Evolutionary conservation across 1,284 basidiomycete genomes (phyloP).

Genomic region (Marasmius tenuissimus): DNA sequence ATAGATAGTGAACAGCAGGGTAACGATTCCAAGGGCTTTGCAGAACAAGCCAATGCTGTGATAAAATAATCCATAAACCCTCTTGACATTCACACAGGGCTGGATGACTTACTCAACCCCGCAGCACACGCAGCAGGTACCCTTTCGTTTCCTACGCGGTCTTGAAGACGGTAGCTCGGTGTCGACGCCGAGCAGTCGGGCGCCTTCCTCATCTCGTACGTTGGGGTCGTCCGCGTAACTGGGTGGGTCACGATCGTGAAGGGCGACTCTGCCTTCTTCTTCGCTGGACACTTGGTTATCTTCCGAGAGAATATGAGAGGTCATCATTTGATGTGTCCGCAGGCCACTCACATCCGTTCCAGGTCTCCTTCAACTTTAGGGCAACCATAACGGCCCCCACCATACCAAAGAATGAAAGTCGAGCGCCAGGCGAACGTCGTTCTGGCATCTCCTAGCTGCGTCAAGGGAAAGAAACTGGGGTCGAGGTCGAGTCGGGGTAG

Average conservation of each 20-base stretch:
- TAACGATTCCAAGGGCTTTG: constrained; percentile 54
- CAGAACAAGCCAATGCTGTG: constrained; percentile 51
- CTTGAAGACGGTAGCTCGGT: constrained; percentile 35
- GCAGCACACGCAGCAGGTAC: constrained; percentile 52
- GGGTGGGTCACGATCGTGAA: constrained; percentile 26
- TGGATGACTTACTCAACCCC: constrained; percentile 43
- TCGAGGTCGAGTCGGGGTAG: too few species aligned
- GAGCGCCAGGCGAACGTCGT: constrained; percentile 2
- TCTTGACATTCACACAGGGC: neutral
- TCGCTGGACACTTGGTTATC: constrained; percentile 42
- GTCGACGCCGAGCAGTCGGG: constrained; percentile 35
- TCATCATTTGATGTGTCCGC: neutral
- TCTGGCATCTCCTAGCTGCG: constrained; percentile 3
- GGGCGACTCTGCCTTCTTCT: constrained; percentile 43
- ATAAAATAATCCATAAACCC: neutral
- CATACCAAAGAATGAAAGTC: constrained; percentile 40
- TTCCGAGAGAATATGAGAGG: constrained; percentile 16
- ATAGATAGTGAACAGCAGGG: constrained; percentile 40
- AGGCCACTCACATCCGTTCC: constrained; percentile 44
- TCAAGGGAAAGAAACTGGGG: too few species aligned
- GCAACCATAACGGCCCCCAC: constrained; percentile 46
- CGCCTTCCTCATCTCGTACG: constrained; percentile 29
- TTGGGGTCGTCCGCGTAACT: constrained; percentile 19
- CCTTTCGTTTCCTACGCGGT: constrained; percentile 30
- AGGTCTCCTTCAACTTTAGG: constrained; percentile 48